Base-by-base conservation (phyloP, 257 asterid species). In the Nicotiana noctiflora region DNA sequence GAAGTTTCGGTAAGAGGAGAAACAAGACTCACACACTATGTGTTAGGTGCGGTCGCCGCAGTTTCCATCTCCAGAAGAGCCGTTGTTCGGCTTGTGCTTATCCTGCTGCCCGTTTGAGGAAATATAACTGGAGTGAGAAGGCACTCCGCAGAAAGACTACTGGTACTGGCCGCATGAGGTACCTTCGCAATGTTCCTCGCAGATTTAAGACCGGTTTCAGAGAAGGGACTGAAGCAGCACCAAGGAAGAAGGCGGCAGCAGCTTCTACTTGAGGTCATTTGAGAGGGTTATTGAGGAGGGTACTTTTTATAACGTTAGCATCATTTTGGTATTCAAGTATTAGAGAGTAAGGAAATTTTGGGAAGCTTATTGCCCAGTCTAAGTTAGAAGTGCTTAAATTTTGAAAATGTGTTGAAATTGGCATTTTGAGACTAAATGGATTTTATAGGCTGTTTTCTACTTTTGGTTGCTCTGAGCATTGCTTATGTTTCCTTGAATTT, bases 161-260 rank as follows among this genome's bases (percentile, higher is more conserved):
- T 0, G 95, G 93, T 37, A 88, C 92, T 49, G 96, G 93, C 13
- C 93, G 93, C 49, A 91, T 90, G 96, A 90, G 96, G 91, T 91
- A 91, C 56, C 92, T 90, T 52, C 93, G 96, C 77, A 46, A 91
- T 11, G 92, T 91, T 44, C 89, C 93, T 61, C 91, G 96, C 83
- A 85, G 96, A 85, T 91, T 91, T 90, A 91, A 91, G 89, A 90
- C 93, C 82, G 86, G 86, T 85, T 91, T 91, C 75, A 91, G 96
- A 90, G 96, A 91, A 92, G 98, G 97, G 32, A 90, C 97, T 63
- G 84, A 93, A 88, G 98, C 98, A 79, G 98, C 98, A 32, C 98
- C 98, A n/a, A 92, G 97, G 98, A 90, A 92, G 89, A 92, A 90
- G 91, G 92, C 80, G 21, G 90, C 91, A 11, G 91, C 92, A 61